Percentiles rank a stretch among this genome's conserved stretches.
Evolutionary conservation across 106 monocot species (phyloP).

Genomic region (Agapanthus africanus): DNA sequence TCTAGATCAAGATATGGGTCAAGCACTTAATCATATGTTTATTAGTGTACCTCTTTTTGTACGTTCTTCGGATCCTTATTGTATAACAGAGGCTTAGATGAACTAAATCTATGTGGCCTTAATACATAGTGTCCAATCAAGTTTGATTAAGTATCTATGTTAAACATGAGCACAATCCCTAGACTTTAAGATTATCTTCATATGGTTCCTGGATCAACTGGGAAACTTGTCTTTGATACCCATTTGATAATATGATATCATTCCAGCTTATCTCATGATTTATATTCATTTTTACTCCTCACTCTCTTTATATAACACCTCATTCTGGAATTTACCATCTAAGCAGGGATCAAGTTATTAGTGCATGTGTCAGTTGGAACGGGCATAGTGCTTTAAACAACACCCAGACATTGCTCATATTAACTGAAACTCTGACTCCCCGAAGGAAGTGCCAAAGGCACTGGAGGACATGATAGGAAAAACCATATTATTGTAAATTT

Average conservation of each 20-base stretch:
- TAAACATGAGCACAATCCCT: neutral
- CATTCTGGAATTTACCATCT: neutral
- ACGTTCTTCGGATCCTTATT: too few species aligned
- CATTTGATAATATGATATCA: neutral
- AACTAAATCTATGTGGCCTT: neutral
- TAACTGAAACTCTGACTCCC: neutral
- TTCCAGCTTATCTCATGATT: neutral
- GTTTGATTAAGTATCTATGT: neutral
- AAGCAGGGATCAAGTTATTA: neutral
- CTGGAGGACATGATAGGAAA: neutral
- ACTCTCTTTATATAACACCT: neutral
- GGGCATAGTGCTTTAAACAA: neutral
- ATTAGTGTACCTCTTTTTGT: too few species aligned
- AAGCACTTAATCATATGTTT: too few species aligned
- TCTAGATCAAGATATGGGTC: too few species aligned
- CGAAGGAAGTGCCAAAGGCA: neutral
- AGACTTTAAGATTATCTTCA: neutral
- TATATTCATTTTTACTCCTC: neutral
- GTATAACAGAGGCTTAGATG: too few species aligned
- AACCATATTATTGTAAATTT: too few species aligned
- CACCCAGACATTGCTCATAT: too few species aligned
- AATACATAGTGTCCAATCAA: neutral
- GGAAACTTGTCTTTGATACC: neutral
- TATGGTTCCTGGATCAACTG: too few species aligned
- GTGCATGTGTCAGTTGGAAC: neutral